Evolutionary conservation across 768 basidiomycete genomes (phyloP), one percentile per base, ranked within the genome.

Genomic region (Rhodotorula toruloides): DNA sequence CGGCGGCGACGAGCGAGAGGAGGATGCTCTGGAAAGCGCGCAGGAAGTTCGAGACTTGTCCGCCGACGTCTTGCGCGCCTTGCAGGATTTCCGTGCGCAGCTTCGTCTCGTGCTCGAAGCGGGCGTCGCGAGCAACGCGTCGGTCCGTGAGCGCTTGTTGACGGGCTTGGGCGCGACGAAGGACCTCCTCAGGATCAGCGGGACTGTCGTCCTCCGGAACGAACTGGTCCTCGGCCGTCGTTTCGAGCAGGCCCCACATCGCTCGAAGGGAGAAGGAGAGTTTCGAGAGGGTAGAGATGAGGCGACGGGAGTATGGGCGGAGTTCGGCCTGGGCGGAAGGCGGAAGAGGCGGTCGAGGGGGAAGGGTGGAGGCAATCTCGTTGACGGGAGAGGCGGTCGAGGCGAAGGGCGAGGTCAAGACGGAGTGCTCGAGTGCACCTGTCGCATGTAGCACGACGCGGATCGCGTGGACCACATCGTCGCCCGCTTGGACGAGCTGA

Each of bases 251-350:
- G 9, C 72, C 71, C 72, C 73, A 72, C 21, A 70, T 44, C 0
- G 92, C 91, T 54, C 94, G 87, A n/a, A 90, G 86, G 13, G 88
- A 90, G 5, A 96, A 83, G 37, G 94, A 89, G 36, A 97, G 81
- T 76, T 92, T 87, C 27, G 90, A 92, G 14, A 94, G 80, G 1
- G 90, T 91, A 13, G 90, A 89, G 4, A 90, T 90, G 39, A 94
- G 87, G 73, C 75, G 73, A 21, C 75, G 74, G 42, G 76, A 72
- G 11, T 56, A 42, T 19, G 73, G 74, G 1, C 73, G 73, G 52
- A 79, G 77, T 31, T 77, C 73, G 29, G 65, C 61, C 21, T 68
- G 62, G 9, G 61, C 59, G 9, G 65, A 21, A 4, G 57, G 59
- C n/a, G 70, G 32, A 17, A 68, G 65, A 11, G 67, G 34, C 42